These are phyloP conservation scores for Pythium utonaiense DNA, from an alignment of 352 stramenopile species.

Conservation along the genomic window DNA sequence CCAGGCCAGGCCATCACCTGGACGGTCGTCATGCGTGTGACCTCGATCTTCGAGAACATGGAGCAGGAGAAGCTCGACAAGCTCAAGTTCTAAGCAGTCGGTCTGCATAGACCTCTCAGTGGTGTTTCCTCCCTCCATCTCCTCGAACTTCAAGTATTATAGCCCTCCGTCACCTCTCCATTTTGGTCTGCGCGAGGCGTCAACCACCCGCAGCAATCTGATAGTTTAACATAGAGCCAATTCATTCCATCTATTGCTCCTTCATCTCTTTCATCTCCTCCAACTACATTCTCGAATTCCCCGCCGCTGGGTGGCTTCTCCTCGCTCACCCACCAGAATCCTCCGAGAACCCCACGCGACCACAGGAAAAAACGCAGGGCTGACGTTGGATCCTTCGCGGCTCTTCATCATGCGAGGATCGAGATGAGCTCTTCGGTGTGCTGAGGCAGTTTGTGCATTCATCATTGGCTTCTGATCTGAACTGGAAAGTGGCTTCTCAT, in stretches of 20 bases:
- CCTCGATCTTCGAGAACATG: conserved; percentile 84
- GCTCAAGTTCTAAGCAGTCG: conserved; percentile 55
- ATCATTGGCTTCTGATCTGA: neutral
- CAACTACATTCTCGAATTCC: neutral
- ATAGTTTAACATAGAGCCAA: conserved; percentile 2
- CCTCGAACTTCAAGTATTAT: conserved; percentile 19
- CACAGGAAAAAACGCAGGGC: too few relatives aligned
- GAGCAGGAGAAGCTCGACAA: conserved; percentile 65
- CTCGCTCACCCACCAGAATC: too few relatives aligned
- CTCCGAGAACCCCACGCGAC: too few relatives aligned
- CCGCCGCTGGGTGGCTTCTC: too few relatives aligned
- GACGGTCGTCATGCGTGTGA: conserved; percentile 87
- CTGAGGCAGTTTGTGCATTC: neutral
- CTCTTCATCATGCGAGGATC: too few relatives aligned
- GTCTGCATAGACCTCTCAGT: neutral
- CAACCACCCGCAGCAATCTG: neutral
- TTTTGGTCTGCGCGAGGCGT: neutral
- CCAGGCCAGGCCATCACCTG: conserved; percentile 97
- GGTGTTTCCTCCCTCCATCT: neutral
- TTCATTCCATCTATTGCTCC: neutral
- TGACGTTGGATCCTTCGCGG: too few relatives aligned
- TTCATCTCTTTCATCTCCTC: neutral
- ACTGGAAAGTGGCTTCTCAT: neutral
- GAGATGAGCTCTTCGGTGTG: neutral
- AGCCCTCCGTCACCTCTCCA: conserved; percentile 3